Evolutionary conservation across 2,329 filamentous ascomycete species (phyloP).

Genomic region (Colletotrichum sp.): DNA sequence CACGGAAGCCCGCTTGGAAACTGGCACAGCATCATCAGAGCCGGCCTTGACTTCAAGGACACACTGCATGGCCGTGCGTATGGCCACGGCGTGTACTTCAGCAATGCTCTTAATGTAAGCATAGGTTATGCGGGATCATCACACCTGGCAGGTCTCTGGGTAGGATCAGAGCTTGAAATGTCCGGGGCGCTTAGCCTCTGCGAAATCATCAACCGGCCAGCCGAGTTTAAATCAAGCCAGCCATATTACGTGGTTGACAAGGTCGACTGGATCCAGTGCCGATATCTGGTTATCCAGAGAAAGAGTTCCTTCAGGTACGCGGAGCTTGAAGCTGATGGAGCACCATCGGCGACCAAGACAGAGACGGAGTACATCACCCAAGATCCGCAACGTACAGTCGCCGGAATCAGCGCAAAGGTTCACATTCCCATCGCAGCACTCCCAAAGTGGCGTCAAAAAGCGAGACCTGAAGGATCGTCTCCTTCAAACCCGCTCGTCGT

Average conservation of each 20-base stretch:
- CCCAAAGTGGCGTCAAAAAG: slow-evolving; percentile 11
- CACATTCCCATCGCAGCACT: slow-evolving; percentile 33
- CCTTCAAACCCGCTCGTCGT: not conserved
- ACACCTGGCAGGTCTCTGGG: slow-evolving; percentile 54
- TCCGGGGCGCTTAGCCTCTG: slow-evolving; percentile 73
- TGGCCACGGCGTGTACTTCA: slow-evolving; percentile 86
- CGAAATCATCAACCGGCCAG: slow-evolving; percentile 80
- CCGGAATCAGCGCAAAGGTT: not conserved
- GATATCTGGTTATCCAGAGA: slow-evolving; percentile 72
- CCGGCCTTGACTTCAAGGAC: slow-evolving; percentile 76
- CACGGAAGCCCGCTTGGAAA: slow-evolving; percentile 80
- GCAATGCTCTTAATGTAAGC: slow-evolving; percentile 63
- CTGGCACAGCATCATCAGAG: slow-evolving; percentile 90
- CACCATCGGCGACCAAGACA: not conserved
- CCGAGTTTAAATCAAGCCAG: slow-evolving; percentile 56
- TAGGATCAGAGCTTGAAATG: slow-evolving; percentile 68
- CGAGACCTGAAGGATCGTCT: not conserved
- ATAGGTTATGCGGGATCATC: slow-evolving; percentile 45
- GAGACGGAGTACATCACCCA: slow-evolving; percentile 29
- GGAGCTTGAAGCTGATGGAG: not conserved
- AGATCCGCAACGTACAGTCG: slow-evolving; percentile 23
- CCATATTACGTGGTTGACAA: slow-evolving; percentile 77
- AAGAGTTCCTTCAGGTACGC: not conserved
- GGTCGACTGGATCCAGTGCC: slow-evolving; percentile 87
- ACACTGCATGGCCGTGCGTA: slow-evolving; percentile 69